Evolutionary conservation across 345 rosid genomes (phyloP).

Genomic region (Physaria fendleri): DNA sequence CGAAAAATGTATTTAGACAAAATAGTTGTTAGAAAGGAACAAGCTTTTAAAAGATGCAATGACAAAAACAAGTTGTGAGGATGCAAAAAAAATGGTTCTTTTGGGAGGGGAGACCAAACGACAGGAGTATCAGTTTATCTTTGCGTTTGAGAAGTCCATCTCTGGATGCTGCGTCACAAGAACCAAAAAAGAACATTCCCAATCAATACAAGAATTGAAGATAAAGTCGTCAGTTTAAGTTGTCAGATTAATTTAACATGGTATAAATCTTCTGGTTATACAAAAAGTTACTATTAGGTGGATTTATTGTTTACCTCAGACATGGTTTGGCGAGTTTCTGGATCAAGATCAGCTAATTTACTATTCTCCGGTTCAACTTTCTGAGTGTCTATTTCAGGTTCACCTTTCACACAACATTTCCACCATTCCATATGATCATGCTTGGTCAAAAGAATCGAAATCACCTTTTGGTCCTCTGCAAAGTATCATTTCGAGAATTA

Average conservation of each 20-base stretch:
- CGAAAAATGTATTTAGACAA: background rate
- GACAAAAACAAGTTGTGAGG: background rate
- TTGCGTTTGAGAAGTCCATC: slow-evolving; percentile 91
- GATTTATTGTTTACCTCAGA: slow-evolving; percentile 25
- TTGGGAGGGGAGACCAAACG: background rate
- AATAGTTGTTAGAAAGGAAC: background rate
- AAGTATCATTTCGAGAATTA: slow-evolving; percentile 8
- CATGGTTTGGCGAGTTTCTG: slow-evolving; percentile 88
- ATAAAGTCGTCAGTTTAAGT: too few species aligned
- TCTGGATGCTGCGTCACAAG: slow-evolving; percentile 76
- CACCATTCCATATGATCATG: slow-evolving; percentile 98
- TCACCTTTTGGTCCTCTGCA: slow-evolving; percentile 35
- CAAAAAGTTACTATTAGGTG: background rate
- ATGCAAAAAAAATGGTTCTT: slow-evolving; percentile 13
- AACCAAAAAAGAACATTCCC: background rate
- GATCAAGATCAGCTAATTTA: slow-evolving; percentile 79
- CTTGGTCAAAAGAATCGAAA: slow-evolving; percentile 73
- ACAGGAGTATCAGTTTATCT: slow-evolving; percentile 40
- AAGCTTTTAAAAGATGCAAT: slow-evolving; percentile 3
- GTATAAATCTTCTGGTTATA: too few species aligned
- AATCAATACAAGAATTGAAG: background rate
- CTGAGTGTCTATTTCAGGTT: slow-evolving; percentile 89
- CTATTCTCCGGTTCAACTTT: slow-evolving; percentile 97
- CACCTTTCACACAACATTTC: slow-evolving; percentile 84
- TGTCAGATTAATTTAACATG: too few species aligned